Percentiles rank a stretch among this genome's conserved stretches.
Conservation (phyloP, 2,329 filamentous ascomycete genomes). For the Byssothecium circinans region DNA sequence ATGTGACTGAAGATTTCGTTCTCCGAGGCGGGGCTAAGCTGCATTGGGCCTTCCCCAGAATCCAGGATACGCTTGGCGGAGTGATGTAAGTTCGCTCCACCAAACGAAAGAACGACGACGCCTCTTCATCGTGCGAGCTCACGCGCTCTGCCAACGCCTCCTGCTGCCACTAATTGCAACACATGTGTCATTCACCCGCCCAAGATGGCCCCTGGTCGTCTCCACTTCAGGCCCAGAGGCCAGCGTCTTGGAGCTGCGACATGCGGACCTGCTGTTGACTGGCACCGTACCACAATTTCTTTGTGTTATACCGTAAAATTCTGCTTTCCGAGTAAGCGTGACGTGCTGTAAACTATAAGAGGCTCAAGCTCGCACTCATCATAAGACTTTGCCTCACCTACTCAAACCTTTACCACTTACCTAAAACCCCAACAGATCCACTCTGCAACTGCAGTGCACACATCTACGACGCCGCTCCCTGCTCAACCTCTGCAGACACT, state of each 20-base stretch:
- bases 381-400: conserved; percentile 7
- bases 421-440: conserved; percentile 7
- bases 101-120: conserved; percentile 13
- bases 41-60: conserved; percentile 2
- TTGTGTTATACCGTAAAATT: conserved; percentile 30
- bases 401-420: conserved; percentile 13
- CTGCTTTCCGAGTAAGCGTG: conserved; percentile 18
- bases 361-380: conserved; percentile 4
- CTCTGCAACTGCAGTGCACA: conserved; percentile 4
- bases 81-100: conserved; percentile 26
- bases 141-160: conserved; percentile 11
- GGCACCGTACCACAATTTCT: conserved; percentile 33
- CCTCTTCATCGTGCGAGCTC: conserved; percentile 23
- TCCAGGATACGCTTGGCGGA: not conserved
- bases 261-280: conserved; percentile 33
- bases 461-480: conserved; percentile 6
- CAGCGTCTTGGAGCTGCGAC: conserved; percentile 27
- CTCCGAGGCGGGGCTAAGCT: not conserved
- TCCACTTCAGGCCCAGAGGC: conserved; percentile 27
- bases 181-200: conserved; percentile 26
- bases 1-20: conserved; percentile 3
- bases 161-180: conserved; percentile 14
- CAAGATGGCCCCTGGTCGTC: conserved; percentile 23
- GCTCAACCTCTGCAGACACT: conserved; percentile 13
- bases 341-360: conserved; percentile 31